Evolutionary conservation across 2,329 filamentous ascomycete species (phyloP).

Genomic region (Colletotrichum sp.): DNA sequence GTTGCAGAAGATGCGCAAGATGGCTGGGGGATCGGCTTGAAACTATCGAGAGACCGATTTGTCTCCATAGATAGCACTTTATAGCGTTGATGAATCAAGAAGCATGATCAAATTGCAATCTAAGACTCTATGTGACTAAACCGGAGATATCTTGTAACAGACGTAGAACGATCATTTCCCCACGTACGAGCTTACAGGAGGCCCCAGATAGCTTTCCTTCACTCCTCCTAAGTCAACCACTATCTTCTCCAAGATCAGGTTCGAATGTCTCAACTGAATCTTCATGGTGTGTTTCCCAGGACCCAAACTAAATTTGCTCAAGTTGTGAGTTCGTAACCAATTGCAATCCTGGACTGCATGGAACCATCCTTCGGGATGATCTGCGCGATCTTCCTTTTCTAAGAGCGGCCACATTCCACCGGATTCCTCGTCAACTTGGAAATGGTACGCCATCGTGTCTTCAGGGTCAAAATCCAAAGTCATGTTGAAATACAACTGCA

Average conservation of each 20-base stretch:
- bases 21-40: not conserved
- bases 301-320: conserved; percentile 21
- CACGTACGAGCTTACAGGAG: conserved; percentile 28
- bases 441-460: conserved; percentile 53
- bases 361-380: conserved; percentile 52
- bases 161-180: rapidly evolving
- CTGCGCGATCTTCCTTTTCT: conserved; percentile 28
- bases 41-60: not conserved
- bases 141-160: not conserved
- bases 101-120: not conserved
- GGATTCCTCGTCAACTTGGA: conserved; percentile 49
- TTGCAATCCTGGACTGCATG: conserved; percentile 52
- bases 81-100: not conserved
- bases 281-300: conserved; percentile 33
- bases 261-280: conserved; percentile 32
- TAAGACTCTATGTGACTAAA: not conserved
- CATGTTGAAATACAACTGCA: conserved; percentile 40
- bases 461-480: conserved; percentile 56
- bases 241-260: conserved; percentile 42
- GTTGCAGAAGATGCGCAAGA: conserved; percentile 38
- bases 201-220: conserved; percentile 38
- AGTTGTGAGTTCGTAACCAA: conserved; percentile 47
- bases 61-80: not conserved
- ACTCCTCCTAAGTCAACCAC: conserved; percentile 36
- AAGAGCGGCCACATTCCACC: conserved; percentile 34